A percentile compares a stretch with the other conserved stretches of the same genome.
Conservation (phyloP, 441 rosid genomes). For the Corymbia citriodora region DNA sequence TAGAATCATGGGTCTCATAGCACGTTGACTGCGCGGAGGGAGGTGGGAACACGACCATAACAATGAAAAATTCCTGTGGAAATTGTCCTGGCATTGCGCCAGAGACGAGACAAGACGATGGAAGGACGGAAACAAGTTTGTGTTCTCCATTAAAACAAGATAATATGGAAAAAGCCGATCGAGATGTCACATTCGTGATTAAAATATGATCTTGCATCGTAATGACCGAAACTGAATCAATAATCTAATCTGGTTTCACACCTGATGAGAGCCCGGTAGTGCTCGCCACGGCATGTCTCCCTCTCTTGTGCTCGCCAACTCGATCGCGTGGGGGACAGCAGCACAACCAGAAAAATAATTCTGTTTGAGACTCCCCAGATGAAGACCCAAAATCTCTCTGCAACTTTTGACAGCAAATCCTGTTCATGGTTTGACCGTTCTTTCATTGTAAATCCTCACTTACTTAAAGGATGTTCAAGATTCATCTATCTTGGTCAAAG, state of each 20-base stretch:
- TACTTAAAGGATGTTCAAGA: background rate
- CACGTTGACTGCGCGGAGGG: background rate
- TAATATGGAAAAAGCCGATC: no score
- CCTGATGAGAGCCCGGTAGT: fast-evolving
- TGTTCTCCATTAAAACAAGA: background rate
- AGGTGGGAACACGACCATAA: background rate
- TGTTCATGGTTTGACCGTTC: background rate
- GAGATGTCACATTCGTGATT: background rate
- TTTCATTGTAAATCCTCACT: background rate
- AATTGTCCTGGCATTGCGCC: background rate
- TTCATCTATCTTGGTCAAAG: background rate
- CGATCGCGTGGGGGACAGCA: no score
- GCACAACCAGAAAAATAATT: background rate
- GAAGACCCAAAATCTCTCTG: background rate
- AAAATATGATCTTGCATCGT: background rate
- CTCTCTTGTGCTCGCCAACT: background rate
- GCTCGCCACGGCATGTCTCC: background rate
- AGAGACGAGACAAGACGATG: background rate
- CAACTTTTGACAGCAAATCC: background rate
- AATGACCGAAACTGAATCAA: background rate
- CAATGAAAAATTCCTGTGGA: background rate
- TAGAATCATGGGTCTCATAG: background rate
- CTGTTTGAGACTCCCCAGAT: background rate
- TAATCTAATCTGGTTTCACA: background rate
- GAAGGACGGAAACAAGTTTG: background rate